phyloP scores from a whole-genome alignment of 2,329 filamentous ascomycete genomes.

The Cucurbitaria berberidis region DNA sequence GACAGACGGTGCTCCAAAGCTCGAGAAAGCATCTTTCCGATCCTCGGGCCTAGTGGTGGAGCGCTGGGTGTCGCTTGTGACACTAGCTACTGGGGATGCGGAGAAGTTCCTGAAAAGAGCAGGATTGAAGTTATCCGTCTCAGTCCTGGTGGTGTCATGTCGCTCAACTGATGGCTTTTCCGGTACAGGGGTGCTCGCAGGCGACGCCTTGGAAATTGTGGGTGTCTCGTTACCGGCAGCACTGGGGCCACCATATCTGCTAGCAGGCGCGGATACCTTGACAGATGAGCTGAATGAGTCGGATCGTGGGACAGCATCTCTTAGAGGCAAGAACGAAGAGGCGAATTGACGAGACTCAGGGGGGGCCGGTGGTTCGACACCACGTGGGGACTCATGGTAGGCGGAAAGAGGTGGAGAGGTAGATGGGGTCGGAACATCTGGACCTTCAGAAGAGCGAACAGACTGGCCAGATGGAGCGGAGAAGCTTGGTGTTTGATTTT shows the following conservation, averaged over 20 bases:
- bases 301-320: slow-evolving; percentile 59
- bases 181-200: slow-evolving; percentile 60
- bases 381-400: slow-evolving; percentile 61
- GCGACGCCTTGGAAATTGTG: slow-evolving; percentile 50
- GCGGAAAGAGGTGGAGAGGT: slow-evolving; percentile 65
- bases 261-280: slow-evolving; percentile 75
- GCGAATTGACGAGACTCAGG: slow-evolving; percentile 79
- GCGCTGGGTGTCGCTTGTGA: slow-evolving; percentile 47
- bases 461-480: slow-evolving; percentile 51
- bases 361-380: slow-evolving; percentile 66
- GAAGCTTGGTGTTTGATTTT: slow-evolving; percentile 44
- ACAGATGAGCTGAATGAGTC: slow-evolving; percentile 79
- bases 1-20: slow-evolving; percentile 45
- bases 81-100: slow-evolving; percentile 49
- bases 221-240: slow-evolving; percentile 56
- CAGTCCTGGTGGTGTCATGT: slow-evolving; percentile 43
- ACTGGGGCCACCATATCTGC: slow-evolving; percentile 63
- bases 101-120: slow-evolving; percentile 47
- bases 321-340: slow-evolving; percentile 76
- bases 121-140: slow-evolving; percentile 44
- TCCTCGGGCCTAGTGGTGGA: slow-evolving; percentile 45
- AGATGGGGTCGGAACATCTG: slow-evolving; percentile 65
- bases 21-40: slow-evolving; percentile 50
- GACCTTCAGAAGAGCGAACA: slow-evolving; percentile 54
- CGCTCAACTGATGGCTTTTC: slow-evolving; percentile 50